Conservation (phyloP, 768 basidiomycete species). For the Tricholoma sp. region DNA sequence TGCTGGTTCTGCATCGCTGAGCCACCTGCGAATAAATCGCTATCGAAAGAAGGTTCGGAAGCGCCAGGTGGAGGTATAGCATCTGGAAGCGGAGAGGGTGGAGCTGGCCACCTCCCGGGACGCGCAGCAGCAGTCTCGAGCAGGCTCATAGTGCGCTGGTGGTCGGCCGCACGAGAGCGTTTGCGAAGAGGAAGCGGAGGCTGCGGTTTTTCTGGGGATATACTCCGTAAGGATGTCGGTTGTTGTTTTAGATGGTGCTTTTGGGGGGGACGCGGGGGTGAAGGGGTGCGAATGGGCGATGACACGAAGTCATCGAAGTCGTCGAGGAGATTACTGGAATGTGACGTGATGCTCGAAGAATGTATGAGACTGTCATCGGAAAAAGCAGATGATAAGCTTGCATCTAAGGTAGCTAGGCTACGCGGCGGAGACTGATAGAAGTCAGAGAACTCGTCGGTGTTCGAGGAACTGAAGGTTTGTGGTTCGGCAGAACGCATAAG, state of each 20-base stretch:
- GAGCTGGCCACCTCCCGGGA: slow-evolving; percentile 40
- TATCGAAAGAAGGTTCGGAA: slow-evolving; percentile 9
- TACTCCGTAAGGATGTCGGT: not conserved
- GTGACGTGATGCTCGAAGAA: slow-evolving; percentile 12
- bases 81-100: slow-evolving; percentile 20
- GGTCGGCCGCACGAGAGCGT: slow-evolving; percentile 37
- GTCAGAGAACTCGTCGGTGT: slow-evolving; percentile 54
- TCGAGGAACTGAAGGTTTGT: slow-evolving; percentile 9
- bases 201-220: slow-evolving; percentile 10
- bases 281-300: slow-evolving; percentile 37
- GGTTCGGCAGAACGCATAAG: slow-evolving; percentile 4
- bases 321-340: slow-evolving; percentile 12
- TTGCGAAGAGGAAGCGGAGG: slow-evolving; percentile 17
- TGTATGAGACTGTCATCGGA: slow-evolving; percentile 12
- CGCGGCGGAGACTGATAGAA: slow-evolving; percentile 28
- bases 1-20: slow-evolving; percentile 27
- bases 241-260: slow-evolving; percentile 19
- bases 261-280: slow-evolving; percentile 39
- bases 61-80: slow-evolving; percentile 18
- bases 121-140: slow-evolving; percentile 52
- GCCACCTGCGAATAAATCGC: slow-evolving; percentile 24
- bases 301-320: slow-evolving; percentile 31
- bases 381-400: slow-evolving; percentile 18
- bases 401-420: slow-evolving; percentile 12
- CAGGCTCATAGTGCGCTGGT: slow-evolving; percentile 53